Percentiles rank a stretch among this genome's conserved stretches.
These are phyloP conservation scores for Backusella australiensis DNA, from an alignment of 192 early-diverging fungal species.

Conservation along the genomic window DNA sequence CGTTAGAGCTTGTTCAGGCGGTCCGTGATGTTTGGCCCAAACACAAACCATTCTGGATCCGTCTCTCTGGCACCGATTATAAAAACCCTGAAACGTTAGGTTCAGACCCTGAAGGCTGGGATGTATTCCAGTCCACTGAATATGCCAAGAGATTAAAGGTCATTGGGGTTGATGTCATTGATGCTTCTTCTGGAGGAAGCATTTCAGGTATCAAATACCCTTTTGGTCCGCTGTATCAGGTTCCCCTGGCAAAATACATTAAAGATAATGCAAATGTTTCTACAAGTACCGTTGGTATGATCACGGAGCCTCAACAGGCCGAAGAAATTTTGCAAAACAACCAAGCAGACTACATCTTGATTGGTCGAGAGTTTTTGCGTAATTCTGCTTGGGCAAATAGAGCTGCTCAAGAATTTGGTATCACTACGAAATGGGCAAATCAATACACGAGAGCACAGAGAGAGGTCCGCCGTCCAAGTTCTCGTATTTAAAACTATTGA, in stretches of 20 bases:
- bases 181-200: conserved; percentile 79
- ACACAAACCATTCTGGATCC: conserved; percentile 82
- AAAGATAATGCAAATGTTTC: conserved; percentile 55
- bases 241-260: conserved; percentile 66
- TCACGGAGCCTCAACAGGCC: conserved; percentile 63
- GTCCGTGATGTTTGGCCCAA: conserved; percentile 74
- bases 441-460: conserved; percentile 57
- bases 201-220: conserved; percentile 20
- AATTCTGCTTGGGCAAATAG: conserved; percentile 67
- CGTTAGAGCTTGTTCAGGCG: conserved; percentile 62
- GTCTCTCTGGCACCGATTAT: conserved; percentile 79
- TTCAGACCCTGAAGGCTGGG: conserved; percentile 61
- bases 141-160: conserved; percentile 52
- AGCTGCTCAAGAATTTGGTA: conserved; percentile 65
- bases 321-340: conserved; percentile 61
- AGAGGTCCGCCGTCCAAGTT: not conserved
- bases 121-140: conserved; percentile 68
- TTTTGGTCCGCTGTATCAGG: conserved; percentile 54
- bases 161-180: conserved; percentile 84
- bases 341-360: conserved; percentile 71
- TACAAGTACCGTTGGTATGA: conserved; percentile 70
- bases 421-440: conserved; percentile 57
- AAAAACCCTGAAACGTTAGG: conserved; percentile 40
- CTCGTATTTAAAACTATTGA: not conserved
- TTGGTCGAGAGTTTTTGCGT: conserved; percentile 70